Base-by-base conservation (phyloP, 1,139 yeast genomes). In the Zygosaccharomyces pseudobailii region DNA sequence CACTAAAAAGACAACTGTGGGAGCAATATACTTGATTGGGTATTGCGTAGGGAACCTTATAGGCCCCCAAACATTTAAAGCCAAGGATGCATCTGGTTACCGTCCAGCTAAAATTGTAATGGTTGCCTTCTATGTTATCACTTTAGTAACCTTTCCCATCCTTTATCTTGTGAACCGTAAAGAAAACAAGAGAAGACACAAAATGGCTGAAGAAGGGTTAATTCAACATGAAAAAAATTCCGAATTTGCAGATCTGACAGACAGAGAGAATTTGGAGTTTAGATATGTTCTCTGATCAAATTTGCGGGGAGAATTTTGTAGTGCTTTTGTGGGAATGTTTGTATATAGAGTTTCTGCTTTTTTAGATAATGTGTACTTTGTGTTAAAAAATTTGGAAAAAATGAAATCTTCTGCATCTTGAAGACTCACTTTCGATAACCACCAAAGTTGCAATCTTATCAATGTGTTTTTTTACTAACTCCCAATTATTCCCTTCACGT, bases 21-120 rank as follows among this genome's bases (percentile, higher is more conserved):
- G 62, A 42, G 70, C 72, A 1, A 47, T 75, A 60, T 64, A 77
- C 45, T 68, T 80, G 50, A 66, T 80, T 45, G 80, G 77, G 1
- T 81, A 78, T 62, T 77, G 83, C 57, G 76, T 73, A 34, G 86
- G 85, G 21, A 79, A 78, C 56, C 64, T 77, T 43, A 63, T 74
- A 46, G 84, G 85, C 2, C 82, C 84, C 0, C 83, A 77, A 55
- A 76, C 82, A 0, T 80, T 79, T 56, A 59, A 68, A 20, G 41
- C 46, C 8, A 34, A 36, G 25, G 73, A 74, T 56, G 41, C 41
- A 0, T 85, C 86, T 3, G 50, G 53, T 4, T 80, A 79, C 55
- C 55, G 59, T 3, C 70, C 75, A 5, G 84, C 81, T 3, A 72
- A 71, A 48, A 58, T 62, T 21, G 62, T 70, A 24, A 73, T 77